A percentile compares a stretch with the other conserved stretches of the same genome.
These are phyloP conservation scores for Penicillium sp. DNA, from an alignment of 2,329 filamentous ascomycete species.

Conservation along the genomic window DNA sequence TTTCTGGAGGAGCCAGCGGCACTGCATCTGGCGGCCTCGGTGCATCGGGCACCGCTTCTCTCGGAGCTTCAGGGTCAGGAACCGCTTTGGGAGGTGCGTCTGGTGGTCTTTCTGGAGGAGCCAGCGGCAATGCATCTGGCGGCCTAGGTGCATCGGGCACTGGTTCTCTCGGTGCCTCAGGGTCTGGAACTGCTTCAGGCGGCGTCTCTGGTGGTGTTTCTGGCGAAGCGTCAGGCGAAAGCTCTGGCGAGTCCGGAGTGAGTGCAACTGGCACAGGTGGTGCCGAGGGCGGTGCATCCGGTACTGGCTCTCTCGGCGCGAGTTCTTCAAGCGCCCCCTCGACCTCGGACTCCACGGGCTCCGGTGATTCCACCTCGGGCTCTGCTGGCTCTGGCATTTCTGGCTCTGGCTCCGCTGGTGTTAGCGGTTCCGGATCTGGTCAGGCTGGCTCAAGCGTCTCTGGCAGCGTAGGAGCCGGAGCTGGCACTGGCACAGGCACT, in stretches of 20 bases:
- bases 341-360: constrained; percentile 7
- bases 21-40: background rate
- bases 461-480: constrained; percentile 8
- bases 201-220: constrained; percentile 6
- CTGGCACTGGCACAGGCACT: constrained; percentile 14
- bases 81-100: background rate
- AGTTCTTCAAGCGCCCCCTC: constrained; percentile 10
- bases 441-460: constrained; percentile 13
- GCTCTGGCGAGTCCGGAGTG: constrained; percentile 1
- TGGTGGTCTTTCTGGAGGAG: background rate
- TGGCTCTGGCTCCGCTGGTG: constrained; percentile 19
- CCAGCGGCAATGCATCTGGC: background rate
- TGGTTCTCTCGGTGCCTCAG: background rate
- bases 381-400: constrained; percentile 19
- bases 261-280: constrained; percentile 4
- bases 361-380: constrained; percentile 17
- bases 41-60: constrained; percentile 1
- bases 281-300: constrained; percentile 5
- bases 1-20: constrained; percentile 5
- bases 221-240: background rate
- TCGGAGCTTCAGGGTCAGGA: background rate
- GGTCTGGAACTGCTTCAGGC: background rate
- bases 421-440: constrained; percentile 19
- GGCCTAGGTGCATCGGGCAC: constrained; percentile 1
- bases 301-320: constrained; percentile 10